Base-by-base conservation (phyloP, 202 grass and related monocot species). In the Schoenoplectus tabernaemontani region DNA sequence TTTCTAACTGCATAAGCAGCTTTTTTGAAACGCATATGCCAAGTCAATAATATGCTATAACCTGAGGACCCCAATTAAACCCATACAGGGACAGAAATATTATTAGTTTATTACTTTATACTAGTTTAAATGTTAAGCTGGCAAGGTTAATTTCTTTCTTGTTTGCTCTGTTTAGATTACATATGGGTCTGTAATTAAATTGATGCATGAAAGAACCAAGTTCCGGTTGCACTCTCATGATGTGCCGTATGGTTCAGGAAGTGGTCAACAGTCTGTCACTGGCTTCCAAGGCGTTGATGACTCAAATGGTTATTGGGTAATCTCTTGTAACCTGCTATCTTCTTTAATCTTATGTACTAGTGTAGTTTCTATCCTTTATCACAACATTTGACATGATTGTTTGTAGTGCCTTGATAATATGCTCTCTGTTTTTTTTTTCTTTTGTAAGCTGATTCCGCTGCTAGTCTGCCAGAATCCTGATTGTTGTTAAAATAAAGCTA, bases 161-260 rank as follows among this genome's bases (percentile, higher is more conserved):
- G 12, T 72, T 57, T 87, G 22, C 9, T 67, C 57, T 64, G 44
- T 83, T 57, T 78, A 95, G 91, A 89, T 95, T 73, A 92, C 95
- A 23, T 98, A 92, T 66, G 89, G 95, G 5, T 87, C 87, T 47
- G 88, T 64, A 44, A 85, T 98, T 68, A 98, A 98, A 56, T 70
- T 95, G 84, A 89, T 92, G 85, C 95, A 92, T 22, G 91, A 98
- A 73, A 95, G 39, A 80, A 94, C 86, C 20, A 92, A 91, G 65
- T 92, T 89, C 63, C 88, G 95, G 75, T 51, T 92, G 73, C 95
- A 98, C 82, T 98, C 95, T 17, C 88, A 95, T 51, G 95, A 98
- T 34, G 95, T 98, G 83, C 95, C 95, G 0, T 98, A 98, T 73
- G 95, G 95, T 62, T 98, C 91, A n/a, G 95, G 95, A 46, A 98